Evolutionary conservation across 345 rosid species (phyloP), one percentile per base, ranked within the genome.

Genomic region (Chamaenerion angustifolium): DNA sequence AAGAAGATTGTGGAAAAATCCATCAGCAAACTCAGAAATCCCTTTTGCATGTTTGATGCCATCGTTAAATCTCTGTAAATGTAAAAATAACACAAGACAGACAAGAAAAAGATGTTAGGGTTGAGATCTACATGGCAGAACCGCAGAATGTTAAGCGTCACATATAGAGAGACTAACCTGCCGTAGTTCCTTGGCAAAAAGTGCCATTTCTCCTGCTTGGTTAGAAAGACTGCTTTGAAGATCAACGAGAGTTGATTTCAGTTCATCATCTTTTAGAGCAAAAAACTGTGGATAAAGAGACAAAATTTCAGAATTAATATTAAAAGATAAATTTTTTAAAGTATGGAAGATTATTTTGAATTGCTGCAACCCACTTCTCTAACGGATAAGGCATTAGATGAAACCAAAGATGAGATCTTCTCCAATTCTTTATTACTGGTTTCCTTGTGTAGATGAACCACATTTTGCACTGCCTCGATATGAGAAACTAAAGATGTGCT

Each of bases 401-500:
- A 77, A 55, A 78, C 70, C 60, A 73, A 52, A 45, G 79, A 69
- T 59, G 82, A 79, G 55, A 88, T 81, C 59, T 82, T 92, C 45
- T 84, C 95, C 51, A 92, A 78, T 65, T 65, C 60, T 63, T 88
- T 84, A 72, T 69, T 74, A 44, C 86, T 72, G 74, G 68, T 71
- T 43, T 94, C 88, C 60, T 88, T 88, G 76, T 88, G 95, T 75
- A 82, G 74, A 41, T 77, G 78, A 47, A 85, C 96, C 62, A 93
- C 85, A 61, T 88, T 93, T 66, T 93, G 95, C 61, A 84, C 66
- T 43, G 82, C 95, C 74, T 85, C 96, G 56, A 93, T 58, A 55
- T 88, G 95, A 54, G 85, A 88, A 46, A 68, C 60, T 53, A 74
- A 81, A 61, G 85, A 56, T 42, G 71, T 67, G 72, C 74, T 93